Conservation (phyloP, 139 green algal species). For the Chlamydomonas sphaeroides region DNA sequence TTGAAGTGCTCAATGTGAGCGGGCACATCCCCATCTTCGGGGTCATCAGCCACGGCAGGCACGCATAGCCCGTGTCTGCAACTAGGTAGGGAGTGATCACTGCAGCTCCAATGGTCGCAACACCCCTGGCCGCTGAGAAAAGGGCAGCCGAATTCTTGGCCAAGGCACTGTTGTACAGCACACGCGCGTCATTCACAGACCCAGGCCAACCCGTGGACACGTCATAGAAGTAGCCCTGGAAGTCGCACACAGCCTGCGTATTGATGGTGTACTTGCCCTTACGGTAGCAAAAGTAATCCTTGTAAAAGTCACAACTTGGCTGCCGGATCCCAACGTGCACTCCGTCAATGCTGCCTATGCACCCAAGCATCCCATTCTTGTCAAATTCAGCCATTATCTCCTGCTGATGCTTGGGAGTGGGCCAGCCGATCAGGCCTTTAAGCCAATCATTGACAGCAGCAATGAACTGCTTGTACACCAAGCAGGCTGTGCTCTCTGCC, state of each 20-base stretch:
- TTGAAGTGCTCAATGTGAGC: background rate
- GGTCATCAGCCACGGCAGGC: background rate
- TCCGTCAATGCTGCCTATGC: background rate
- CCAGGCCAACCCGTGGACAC: background rate
- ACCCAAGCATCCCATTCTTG: background rate
- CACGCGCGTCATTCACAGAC: background rate
- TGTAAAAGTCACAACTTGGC: background rate
- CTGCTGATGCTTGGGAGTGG: too few species aligned
- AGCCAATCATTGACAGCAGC: background rate
- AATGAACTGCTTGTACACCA: background rate
- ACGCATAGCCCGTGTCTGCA: background rate
- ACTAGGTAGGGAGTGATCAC: background rate
- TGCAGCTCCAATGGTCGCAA: background rate
- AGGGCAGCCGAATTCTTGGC: background rate
- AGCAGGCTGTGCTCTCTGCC: too few species aligned
- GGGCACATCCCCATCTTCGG: background rate
- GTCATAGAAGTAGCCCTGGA: conserved; percentile 2
- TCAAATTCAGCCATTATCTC: background rate
- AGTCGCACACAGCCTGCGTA: conserved; percentile 9
- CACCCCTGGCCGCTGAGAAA: background rate
- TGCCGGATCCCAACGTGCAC: background rate
- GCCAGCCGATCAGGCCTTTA: background rate
- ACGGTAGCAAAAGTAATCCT: background rate
- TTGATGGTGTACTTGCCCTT: conserved; percentile 8
- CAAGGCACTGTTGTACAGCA: background rate